Percentiles rank a stretch among this genome's conserved stretches.
Evolutionary conservation across 2,329 filamentous ascomycete species (phyloP).

Genomic region (Nemania diffusa): DNA sequence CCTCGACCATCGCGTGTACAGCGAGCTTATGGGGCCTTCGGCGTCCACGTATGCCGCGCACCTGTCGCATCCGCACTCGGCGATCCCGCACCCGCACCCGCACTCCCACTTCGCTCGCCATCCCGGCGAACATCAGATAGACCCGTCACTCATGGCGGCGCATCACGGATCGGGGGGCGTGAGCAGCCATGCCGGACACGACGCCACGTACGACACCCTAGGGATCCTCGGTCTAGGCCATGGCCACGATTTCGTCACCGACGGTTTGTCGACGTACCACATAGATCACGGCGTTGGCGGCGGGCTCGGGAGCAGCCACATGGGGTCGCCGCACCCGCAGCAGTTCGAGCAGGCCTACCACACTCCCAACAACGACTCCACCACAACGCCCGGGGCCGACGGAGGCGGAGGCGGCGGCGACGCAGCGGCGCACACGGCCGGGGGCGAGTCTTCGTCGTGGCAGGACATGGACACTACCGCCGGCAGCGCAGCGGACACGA

Average conservation of each 20-base stretch:
- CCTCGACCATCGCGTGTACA: conserved; percentile 46
- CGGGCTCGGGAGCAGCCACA: conserved; percentile 32
- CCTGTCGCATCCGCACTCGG: conserved; percentile 24
- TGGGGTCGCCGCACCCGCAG: conserved; percentile 33
- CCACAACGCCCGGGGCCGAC: conserved; percentile 27
- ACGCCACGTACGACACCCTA: conserved; percentile 38
- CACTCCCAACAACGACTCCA: conserved; percentile 18
- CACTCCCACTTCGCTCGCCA: conserved; percentile 22
- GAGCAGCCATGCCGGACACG: conserved; percentile 3
- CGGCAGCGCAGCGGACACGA: conserved; percentile 17
- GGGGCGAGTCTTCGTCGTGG: conserved; percentile 32
- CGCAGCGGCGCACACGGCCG: neutral
- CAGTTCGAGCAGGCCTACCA: conserved; percentile 37
- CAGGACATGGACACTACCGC: conserved; percentile 30
- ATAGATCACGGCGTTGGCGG: conserved; percentile 31
- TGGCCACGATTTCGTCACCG: conserved; percentile 32
- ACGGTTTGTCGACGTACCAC: conserved; percentile 35
- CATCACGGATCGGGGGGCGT: conserved; percentile 17
- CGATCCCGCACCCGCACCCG: conserved; percentile 18
- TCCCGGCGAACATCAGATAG: conserved; percentile 31
- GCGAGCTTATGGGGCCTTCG: conserved; percentile 38
- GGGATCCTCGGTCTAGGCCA: conserved; percentile 38
- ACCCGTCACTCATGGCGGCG: conserved; percentile 32
- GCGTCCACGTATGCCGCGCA: conserved; percentile 22
- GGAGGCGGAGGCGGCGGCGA: conserved; percentile 10